Conservation (phyloP, 2,329 filamentous ascomycete genomes). For the Coniella vitis region DNA sequence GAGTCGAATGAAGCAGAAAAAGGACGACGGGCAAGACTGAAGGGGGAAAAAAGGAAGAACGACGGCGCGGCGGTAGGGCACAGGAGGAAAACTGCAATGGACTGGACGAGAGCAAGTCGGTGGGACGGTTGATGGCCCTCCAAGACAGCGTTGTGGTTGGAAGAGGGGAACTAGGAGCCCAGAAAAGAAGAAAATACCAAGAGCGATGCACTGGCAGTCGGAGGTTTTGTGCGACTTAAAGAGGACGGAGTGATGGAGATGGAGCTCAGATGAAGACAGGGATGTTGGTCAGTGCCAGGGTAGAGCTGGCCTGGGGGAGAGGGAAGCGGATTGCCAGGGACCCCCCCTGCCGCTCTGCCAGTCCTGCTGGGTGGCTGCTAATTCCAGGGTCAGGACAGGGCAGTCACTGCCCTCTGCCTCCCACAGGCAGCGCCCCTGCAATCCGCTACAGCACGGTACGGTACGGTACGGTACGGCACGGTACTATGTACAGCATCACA, state of each 20-base stretch:
- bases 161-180: constrained; percentile 17
- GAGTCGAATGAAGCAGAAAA: constrained; percentile 9
- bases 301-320: constrained; percentile 25
- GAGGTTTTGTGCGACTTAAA: constrained; percentile 46
- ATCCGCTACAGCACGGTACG: no score
- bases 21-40: not conserved
- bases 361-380: constrained; percentile 30
- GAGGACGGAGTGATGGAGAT: constrained; percentile 36
- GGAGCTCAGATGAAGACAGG: constrained; percentile 31
- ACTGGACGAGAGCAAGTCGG: constrained; percentile 14
- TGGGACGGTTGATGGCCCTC: constrained; percentile 1
- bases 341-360: constrained; percentile 25
- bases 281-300: constrained; percentile 27
- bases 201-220: constrained; percentile 22
- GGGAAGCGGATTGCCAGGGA: constrained; percentile 26
- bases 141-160: constrained; percentile 18
- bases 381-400: constrained; percentile 28
- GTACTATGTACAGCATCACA: no score
- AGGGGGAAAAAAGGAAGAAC: not conserved
- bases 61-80: not conserved
- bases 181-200: constrained; percentile 15
- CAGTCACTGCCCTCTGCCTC: constrained; percentile 18
- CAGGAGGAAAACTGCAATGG: constrained; percentile 15
- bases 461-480: no score
- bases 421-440: constrained; percentile 21